Evolutionary conservation across 1,284 basidiomycete species (phyloP), one percentile per base, ranked within the genome.

Genomic region (Hortiboletus rubellus): DNA sequence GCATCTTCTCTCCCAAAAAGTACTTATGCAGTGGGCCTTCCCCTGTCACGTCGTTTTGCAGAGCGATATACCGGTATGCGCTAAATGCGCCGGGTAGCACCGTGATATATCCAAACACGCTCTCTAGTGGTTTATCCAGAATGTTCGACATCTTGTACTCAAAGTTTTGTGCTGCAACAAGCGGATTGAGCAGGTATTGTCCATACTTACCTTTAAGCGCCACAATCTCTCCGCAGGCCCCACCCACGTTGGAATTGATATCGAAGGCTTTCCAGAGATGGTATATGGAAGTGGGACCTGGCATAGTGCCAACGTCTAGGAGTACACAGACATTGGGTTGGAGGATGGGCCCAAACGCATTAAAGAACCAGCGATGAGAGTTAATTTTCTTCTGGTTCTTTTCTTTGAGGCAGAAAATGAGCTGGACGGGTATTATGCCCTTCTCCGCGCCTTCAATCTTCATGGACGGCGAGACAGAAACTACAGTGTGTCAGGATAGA

Each of bases 121-220:
- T 85, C 64, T 91, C 89, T 72, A 96, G 73, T 7, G 95, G 94
- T 72, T 96, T 96, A 67, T 95, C 93, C 57, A 95, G 72, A 62
- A 96, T 95, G 68, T 94, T 96, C 49, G 86, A 90, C 90, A 96
- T 96, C 81, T 97, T 97, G 78, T 98, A 98, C 76, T 97, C 95
- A 61, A 96, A 96, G 72, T 96, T 95, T 77, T 96, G 94, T 17
- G 94, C 92, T 7, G 93, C 93, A 18, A 91, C 89, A 1, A 95
- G 78, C 0, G 94, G 94, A 67, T 92, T 97, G 63, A 92, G 68
- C 55, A 94, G 78, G 70, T 91, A 89, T 68, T 76, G 75, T 47
- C 87, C 89, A 66, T 82, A 91, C 74, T 86, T 90, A 46, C 93
- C 94, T 75, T 95, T 96, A 60, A 94, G 78, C 2, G 94, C 93